Evolutionary conservation across 1,284 basidiomycete genomes (phyloP).

Genomic region (Pseudozyma flocculosa): DNA sequence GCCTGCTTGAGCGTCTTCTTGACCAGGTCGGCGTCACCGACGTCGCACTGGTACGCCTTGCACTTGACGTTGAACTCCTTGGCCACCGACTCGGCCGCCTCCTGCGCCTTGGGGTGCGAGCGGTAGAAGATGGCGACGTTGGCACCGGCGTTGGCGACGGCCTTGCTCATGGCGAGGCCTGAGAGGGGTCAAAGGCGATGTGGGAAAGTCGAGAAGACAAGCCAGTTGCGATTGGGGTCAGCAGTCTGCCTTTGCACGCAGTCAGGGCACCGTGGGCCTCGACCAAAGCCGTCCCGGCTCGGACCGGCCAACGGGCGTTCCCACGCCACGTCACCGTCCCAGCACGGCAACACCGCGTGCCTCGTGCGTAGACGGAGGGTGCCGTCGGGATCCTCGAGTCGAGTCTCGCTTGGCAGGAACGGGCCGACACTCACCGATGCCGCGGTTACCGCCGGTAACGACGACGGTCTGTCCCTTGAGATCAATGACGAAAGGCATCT

Average conservation of each 20-base stretch:
- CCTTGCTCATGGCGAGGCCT: slow-evolving; percentile 56
- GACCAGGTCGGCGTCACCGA: slow-evolving; percentile 51
- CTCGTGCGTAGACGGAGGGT: too few species aligned
- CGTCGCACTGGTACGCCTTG: slow-evolving; percentile 59
- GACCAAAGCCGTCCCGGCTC: too few species aligned
- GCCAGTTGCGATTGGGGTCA: too few species aligned
- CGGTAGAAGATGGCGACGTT: slow-evolving; percentile 57
- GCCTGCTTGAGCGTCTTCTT: slow-evolving; percentile 52
- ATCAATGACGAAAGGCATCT: slow-evolving; percentile 40
- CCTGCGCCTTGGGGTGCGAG: slow-evolving; percentile 55
- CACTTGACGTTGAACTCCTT: slow-evolving; percentile 54
- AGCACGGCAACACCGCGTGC: too few species aligned
- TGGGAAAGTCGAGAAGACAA: too few species aligned
- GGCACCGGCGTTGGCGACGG: slow-evolving; percentile 54
- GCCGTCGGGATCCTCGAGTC: too few species aligned
- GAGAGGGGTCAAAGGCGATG: neutral
- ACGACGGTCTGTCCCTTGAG: slow-evolving; percentile 50
- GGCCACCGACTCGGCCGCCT: slow-evolving; percentile 49
- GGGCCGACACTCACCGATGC: slow-evolving; percentile 42
- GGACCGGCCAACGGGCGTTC: too few species aligned
- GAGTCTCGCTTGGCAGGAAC: too few species aligned
- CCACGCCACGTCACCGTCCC: too few species aligned
- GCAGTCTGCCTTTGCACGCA: too few species aligned
- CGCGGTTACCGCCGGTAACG: slow-evolving; percentile 64
- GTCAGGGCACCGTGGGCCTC: too few species aligned